phyloP scores from a whole-genome alignment of 306 rosid species.

The Lablab purpureus region DNA sequence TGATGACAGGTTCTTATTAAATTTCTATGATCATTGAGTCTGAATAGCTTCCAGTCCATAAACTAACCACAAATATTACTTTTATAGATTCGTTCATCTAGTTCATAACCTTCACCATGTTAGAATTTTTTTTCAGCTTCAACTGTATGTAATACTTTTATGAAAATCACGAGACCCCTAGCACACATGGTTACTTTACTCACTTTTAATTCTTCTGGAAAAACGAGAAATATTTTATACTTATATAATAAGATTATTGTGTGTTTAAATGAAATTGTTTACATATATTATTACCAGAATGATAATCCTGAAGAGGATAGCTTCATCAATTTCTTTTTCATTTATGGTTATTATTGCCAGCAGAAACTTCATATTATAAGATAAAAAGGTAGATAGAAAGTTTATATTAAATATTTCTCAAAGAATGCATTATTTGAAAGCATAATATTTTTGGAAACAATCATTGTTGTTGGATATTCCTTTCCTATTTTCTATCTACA shows the following conservation, averaged over 20 bases:
- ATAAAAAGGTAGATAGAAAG: background rate
- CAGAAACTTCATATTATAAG: too few species aligned
- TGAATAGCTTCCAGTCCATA: background rate
- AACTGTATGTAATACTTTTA: too few species aligned
- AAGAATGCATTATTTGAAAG: background rate
- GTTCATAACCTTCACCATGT: background rate
- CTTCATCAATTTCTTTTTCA: background rate
- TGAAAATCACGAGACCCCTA: too few species aligned
- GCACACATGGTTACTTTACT: too few species aligned
- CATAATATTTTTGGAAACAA: background rate
- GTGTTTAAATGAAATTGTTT: too few species aligned
- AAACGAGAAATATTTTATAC: background rate
- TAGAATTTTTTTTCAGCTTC: background rate
- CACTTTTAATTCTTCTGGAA: too few species aligned
- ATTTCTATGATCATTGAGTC: background rate
- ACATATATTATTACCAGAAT: too few species aligned
- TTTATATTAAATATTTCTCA: background rate
- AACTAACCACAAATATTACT: background rate
- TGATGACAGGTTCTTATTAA: constrained; percentile 63
- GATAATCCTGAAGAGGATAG: too few species aligned
- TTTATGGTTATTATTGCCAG: too few species aligned
- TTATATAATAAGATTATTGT: background rate
- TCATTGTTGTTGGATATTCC: background rate
- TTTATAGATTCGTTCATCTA: background rate
- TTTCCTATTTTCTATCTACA: background rate